Base-by-base conservation (phyloP, 352 stramenopile species). In the Thalassiosira livingstoniorum region DNA sequence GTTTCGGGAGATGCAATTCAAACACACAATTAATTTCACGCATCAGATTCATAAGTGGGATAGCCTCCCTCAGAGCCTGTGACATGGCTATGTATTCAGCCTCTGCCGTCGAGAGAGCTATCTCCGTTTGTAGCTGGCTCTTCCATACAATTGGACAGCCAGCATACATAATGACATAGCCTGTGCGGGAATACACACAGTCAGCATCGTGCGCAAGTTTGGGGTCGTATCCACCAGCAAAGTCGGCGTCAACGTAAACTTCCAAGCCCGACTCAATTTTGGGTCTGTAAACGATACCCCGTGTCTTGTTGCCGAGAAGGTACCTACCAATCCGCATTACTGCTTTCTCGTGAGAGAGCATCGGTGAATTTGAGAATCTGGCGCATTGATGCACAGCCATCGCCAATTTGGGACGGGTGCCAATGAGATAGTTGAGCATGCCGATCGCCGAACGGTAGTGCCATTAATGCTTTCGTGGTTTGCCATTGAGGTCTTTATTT, bases 311-410 rank as follows among this genome's bases (percentile, higher is more conserved):
- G 10, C 37, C 53, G n/a, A 78, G 54, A 5, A 93, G 68, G 42
- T 93, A 91, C 72, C 77, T 27, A 18, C 51, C 69, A 29, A 93
- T 78, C 34, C 71, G 62, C 47, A 53, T 86, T 1, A 87, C 70
- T 11, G 74, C 78, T 37, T 83, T 27, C 37, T 78, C 79, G 69
- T 91, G 84, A 53, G 54, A 35, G 35, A 54, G 34, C 18, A 72
- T 83, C 23, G 83, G 83, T 54, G 71, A 21, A 39, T 39, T 51
- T 4, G 23, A 70, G 47, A 85, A 85, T 61, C 69, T 31, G 1
- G 85, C 74, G 57, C 72, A 81, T 73, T 91, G 78, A 72, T 91
- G 82, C 68, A 85, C 67, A 72, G 78, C 63, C 70, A 78, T 80
- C 0, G 68, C 27, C 39, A 94, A 86, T 25, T 89, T 82, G 29